Conservation (phyloP, 257 asterid species). For the Apocynum venetum region DNA sequence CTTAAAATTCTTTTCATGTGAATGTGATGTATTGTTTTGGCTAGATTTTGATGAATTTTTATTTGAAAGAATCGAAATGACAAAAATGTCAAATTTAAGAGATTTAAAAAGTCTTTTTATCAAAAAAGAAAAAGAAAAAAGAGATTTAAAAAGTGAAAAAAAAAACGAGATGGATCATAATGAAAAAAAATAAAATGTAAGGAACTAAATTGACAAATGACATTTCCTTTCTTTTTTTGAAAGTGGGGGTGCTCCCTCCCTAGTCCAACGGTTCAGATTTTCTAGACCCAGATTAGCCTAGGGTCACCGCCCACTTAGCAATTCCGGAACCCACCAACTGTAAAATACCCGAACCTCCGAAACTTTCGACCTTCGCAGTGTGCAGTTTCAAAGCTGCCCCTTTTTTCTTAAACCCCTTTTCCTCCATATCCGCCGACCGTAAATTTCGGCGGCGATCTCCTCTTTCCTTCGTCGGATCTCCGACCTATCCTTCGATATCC, state of each 20-base stretch:
- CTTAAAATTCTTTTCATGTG: too few relatives aligned
- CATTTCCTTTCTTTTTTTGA: too few relatives aligned
- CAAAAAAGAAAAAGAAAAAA: too few relatives aligned
- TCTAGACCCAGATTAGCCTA: conserved; percentile 13
- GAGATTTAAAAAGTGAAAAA: too few relatives aligned
- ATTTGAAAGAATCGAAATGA: too few relatives aligned
- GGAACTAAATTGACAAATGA: too few relatives aligned
- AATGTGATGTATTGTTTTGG: too few relatives aligned
- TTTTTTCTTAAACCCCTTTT: conserved; percentile 6
- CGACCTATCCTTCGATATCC: conserved; percentile 29
- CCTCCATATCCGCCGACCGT: conserved; percentile 34
- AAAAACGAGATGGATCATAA: too few relatives aligned
- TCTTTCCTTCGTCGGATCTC: conserved; percentile 34
- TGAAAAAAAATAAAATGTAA: too few relatives aligned
- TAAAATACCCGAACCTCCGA: neutral
- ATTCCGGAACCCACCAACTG: conserved; percentile 1
- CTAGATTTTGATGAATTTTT: too few relatives aligned
- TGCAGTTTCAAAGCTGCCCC: conserved; percentile 28
- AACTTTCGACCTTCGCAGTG: neutral
- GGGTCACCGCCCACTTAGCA: neutral
- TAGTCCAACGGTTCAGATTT: conserved; percentile 36
- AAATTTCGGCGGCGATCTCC: conserved; percentile 41
- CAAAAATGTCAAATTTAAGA: too few relatives aligned
- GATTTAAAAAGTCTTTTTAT: too few relatives aligned
- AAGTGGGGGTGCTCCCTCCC: conserved; percentile 10